Evolutionary conservation across 257 asterid species (phyloP).

Genomic region (Ilex aquifolium): DNA sequence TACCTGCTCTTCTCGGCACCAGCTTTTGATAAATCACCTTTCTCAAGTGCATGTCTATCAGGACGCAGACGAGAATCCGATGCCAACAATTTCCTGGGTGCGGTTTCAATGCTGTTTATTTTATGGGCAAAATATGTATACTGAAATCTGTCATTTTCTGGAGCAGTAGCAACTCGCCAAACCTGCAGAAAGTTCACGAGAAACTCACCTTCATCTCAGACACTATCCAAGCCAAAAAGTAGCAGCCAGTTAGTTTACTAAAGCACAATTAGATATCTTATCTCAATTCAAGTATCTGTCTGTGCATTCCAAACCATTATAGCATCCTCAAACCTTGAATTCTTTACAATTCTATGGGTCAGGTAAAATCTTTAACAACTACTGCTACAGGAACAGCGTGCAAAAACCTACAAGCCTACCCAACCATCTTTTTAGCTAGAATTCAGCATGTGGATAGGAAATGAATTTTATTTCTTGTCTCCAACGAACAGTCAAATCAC

Average conservation of each 20-base stretch:
- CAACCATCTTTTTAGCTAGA: too few relatives aligned
- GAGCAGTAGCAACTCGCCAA: conserved; percentile 74
- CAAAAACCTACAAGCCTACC: too few relatives aligned
- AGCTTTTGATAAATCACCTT: conserved; percentile 87
- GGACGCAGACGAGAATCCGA: conserved; percentile 99
- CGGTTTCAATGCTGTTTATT: conserved; percentile 86
- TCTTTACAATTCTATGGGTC: background rate
- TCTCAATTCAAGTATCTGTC: too few relatives aligned
- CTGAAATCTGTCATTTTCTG: conserved; percentile 79
- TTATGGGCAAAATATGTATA: conserved; percentile 90
- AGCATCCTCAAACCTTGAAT: background rate
- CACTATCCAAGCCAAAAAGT: background rate
- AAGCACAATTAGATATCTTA: background rate
- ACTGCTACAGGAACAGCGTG: too few relatives aligned
- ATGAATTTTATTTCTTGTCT: too few relatives aligned
- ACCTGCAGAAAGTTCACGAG: conserved; percentile 33
- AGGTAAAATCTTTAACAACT: too few relatives aligned
- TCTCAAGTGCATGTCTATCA: conserved; percentile 94
- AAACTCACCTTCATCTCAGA: background rate
- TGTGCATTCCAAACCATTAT: background rate
- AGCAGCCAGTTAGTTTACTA: background rate
- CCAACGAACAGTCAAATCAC: too few relatives aligned
- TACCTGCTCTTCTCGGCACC: conserved; percentile 94
- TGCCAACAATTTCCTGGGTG: conserved; percentile 82
- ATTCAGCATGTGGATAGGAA: too few relatives aligned